Evolutionary conservation across 2,329 filamentous ascomycete species (phyloP), one percentile per base, ranked within the genome.

Genomic region (Penicillium sclerotiorum): DNA sequence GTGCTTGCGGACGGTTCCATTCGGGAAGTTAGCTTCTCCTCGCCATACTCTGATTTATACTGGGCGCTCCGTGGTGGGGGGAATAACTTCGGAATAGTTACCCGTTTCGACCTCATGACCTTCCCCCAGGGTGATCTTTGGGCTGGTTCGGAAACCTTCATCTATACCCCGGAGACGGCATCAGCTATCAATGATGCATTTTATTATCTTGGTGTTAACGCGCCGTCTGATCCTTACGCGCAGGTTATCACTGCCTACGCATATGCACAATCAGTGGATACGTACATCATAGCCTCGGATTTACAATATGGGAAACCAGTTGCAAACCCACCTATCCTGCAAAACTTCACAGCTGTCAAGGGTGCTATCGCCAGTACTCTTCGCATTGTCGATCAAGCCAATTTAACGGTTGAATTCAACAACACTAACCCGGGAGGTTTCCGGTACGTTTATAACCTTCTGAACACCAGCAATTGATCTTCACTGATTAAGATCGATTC

Each of bases 1-100:
- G 39, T 50, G 9, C 8, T 45, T 40, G 41, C 48, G 13, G 38
- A 20, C n/a, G 48, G 48, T n/a, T 49, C 51, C 12, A 49, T 33
- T 9, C 25, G 13, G 2, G 64, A 63, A 9, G 45, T 53, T 1
- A 60, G 66, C 22, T 44, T 65, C 7, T 66, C 57, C 2, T 68
- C 63, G 8, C 39, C 25, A 20, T 65, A 70, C 44, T 58, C 63
- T 0, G 66, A 74, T 38, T 53, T 74, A 1, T 73, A 70, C 59
- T 64, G 62, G 25, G 65, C 68, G 5, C 60, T 74, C 8, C 67
- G 68, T 20, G 72, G 71, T 3, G 71, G 69, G 5, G 61, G 63
- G 3, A 71, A 68, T 55, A 74, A 73, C 49, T 73, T 73, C 36
- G 72, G 69, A 6, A 61, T 74, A 15, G 61, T 74, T 4, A 73